Evolutionary conservation across 805 yeast genomes (phyloP).

Genomic region (Candida silvicultrix): DNA sequence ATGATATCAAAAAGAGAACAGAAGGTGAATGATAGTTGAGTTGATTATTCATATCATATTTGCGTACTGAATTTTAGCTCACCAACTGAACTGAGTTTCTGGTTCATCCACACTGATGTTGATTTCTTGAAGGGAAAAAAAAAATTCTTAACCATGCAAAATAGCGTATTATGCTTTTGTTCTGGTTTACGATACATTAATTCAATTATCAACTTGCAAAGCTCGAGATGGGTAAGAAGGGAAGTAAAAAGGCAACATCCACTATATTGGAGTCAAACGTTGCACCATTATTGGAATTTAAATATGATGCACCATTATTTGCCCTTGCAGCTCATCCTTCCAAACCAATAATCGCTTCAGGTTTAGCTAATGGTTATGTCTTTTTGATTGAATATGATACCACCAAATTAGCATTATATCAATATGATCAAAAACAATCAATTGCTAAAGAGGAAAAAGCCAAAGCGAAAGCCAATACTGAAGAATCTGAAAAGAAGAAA

Average conservation of each 20-base stretch:
- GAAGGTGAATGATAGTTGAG: constrained; percentile 5
- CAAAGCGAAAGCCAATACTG: constrained; percentile 18
- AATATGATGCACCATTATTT: constrained; percentile 61
- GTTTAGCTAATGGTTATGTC: constrained; percentile 79
- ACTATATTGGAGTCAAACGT: constrained; percentile 15
- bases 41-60: too few relatives aligned
- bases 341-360: constrained; percentile 54
- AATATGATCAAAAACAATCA: constrained; percentile 19
- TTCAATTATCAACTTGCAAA: too few relatives aligned
- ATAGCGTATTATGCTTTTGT: too few relatives aligned
- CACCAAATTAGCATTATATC: constrained; percentile 32
- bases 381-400: constrained; percentile 54
- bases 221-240: constrained; percentile 6
- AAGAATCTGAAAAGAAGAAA: constrained; percentile 7
- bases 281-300: constrained; percentile 29
- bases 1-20: constrained; percentile 46
- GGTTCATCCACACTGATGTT: too few relatives aligned
- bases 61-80: too few relatives aligned
- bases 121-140: too few relatives aligned
- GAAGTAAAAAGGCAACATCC: constrained; percentile 11
- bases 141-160: too few relatives aligned
- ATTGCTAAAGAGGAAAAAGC: constrained; percentile 6
- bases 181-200: too few relatives aligned
- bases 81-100: too few relatives aligned
- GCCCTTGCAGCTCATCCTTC: constrained; percentile 75